Evolutionary conservation across 495 filamentous ascomycete species (phyloP), one percentile per base, ranked within the genome.

Genomic region (Choiromyces venosus): DNA sequence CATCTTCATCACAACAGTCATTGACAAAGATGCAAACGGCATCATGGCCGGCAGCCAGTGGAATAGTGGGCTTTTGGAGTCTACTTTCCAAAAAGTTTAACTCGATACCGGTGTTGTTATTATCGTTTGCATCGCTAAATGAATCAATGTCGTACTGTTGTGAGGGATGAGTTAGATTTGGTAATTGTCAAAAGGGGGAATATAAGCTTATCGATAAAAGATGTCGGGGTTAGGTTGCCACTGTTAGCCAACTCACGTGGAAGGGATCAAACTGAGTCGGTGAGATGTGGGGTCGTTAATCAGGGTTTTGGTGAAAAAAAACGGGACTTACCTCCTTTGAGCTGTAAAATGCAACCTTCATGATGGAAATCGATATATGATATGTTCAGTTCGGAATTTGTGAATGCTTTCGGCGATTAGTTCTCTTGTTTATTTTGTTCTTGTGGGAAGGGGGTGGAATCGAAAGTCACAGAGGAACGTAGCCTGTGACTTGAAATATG

Each of bases 1-100:
- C 88, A 2, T 78, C 73, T 4, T 77, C 84, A 72, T 84, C 78
- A 46, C 90, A 84, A 7, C 78, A 83, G 82, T 91, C 90, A 83
- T 91, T 91, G 71, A 92, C 90, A 80, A 91, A 92, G 80, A 88
- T 88, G 83, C 89, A 91, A 69, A 92, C 84, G 70, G 89, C 90
- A 44, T 84, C 82, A 73, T 85, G 83, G 71, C 82, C 86, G 14
- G 79, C 73, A 2, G 88, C 88, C 33, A 91, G 84, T 2, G 86
- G 71, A 0, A 84, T 87, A 12, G 90, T 91, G 18, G 68, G 74
- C n/a, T 67, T 68, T 61, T 81, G 79, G 12, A 81, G 76, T 12
- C 66, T 70, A 19, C 74, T 68, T 21, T 81, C 73, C 6, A 81
- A 72, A 66, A 81, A 81, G 68, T 56, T 73, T 8, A 81, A 67